These are phyloP conservation scores for Pezicula radicicola DNA, from an alignment of 2,329 filamentous ascomycete species.

Conservation along the genomic window DNA sequence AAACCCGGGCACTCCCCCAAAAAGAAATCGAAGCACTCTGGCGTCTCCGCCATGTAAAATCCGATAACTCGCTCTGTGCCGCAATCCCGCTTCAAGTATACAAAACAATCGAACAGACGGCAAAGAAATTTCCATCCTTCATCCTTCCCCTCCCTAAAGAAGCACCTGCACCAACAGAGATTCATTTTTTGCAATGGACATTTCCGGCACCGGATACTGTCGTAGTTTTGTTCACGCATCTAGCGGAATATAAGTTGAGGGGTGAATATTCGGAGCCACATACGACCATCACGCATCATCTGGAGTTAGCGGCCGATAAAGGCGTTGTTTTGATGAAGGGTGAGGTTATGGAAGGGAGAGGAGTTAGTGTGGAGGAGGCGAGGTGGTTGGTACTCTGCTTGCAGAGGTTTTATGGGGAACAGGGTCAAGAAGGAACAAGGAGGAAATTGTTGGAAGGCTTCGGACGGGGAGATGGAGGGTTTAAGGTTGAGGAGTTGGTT, in stretches of 20 bases:
- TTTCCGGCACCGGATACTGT: constrained; percentile 71
- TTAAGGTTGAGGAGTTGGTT: constrained; percentile 80
- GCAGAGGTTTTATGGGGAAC: constrained; percentile 85
- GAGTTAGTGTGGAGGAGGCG: constrained; percentile 77
- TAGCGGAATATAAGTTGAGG: constrained; percentile 88
- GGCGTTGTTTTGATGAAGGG: constrained; percentile 86
- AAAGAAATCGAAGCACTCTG: constrained; percentile 87
- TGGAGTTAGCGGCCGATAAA: constrained; percentile 71
- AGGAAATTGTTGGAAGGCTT: constrained; percentile 81
- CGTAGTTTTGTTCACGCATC: constrained; percentile 87
- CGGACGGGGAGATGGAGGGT: constrained; percentile 70
- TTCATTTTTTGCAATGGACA: constrained; percentile 96
- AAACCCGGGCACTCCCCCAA: constrained; percentile 67
- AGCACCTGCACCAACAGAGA: constrained; percentile 67
- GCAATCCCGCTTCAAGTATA: constrained; percentile 75
- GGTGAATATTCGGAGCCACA: constrained; percentile 90
- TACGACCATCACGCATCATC: constrained; percentile 89
- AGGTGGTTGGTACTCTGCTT: constrained; percentile 88
- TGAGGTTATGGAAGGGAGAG: constrained; percentile 69
- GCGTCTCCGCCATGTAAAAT: constrained; percentile 79
- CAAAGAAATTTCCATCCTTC: constrained; percentile 79
- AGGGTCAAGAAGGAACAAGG: constrained; percentile 50
- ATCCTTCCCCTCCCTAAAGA: constrained; percentile 79
- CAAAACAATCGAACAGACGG: constrained; percentile 65
- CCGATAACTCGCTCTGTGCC: constrained; percentile 77